Percentiles rank a stretch among this genome's conserved stretches.
These are phyloP conservation scores for Trichothecium roseum DNA, from an alignment of 2,329 filamentous ascomycete genomes.

Conservation along the genomic window DNA sequence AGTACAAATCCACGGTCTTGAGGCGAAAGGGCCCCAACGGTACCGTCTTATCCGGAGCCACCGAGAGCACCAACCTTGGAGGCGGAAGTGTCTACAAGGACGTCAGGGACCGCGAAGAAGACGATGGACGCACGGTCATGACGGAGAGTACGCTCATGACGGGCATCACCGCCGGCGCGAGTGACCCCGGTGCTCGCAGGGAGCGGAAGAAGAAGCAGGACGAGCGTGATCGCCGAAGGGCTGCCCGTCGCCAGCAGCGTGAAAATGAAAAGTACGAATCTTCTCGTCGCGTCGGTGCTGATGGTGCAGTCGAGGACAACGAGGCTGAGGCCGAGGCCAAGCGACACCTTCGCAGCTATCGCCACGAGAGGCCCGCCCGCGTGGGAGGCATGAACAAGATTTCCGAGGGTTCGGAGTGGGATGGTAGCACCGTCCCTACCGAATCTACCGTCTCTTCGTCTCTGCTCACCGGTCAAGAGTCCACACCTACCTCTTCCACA, in stretches of 20 bases:
- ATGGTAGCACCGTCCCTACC: slow-evolving; percentile 60
- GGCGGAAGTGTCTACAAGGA: slow-evolving; percentile 78
- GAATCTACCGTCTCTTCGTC: slow-evolving; percentile 48
- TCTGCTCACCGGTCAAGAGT: slow-evolving; percentile 47
- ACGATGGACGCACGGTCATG: slow-evolving; percentile 32
- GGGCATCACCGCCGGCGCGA: slow-evolving; percentile 47
- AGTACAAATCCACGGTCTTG: slow-evolving; percentile 93
- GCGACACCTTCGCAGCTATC: slow-evolving; percentile 69
- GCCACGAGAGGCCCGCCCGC: slow-evolving; percentile 73
- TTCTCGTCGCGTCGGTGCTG: slow-evolving; percentile 39
- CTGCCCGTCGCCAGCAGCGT: slow-evolving; percentile 16
- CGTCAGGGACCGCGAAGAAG: slow-evolving; percentile 41
- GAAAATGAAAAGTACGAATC: slow-evolving; percentile 29
- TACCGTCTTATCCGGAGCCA: slow-evolving; percentile 72
- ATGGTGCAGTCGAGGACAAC: slow-evolving; percentile 51
- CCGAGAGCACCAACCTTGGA: slow-evolving; percentile 73
- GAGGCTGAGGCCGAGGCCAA: slow-evolving; percentile 52
- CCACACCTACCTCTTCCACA: slow-evolving; percentile 45
- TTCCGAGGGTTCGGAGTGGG: slow-evolving; percentile 69
- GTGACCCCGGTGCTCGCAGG: slow-evolving; percentile 44
- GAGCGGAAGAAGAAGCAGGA: slow-evolving; percentile 43
- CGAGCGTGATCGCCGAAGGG: slow-evolving; percentile 29
- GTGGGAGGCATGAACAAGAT: slow-evolving; percentile 84
- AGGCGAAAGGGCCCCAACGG: slow-evolving; percentile 84
- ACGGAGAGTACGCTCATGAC: slow-evolving; percentile 36